These are phyloP conservation scores for Grosmannia clavigera DNA, from an alignment of 2,329 filamentous ascomycete species.

Conservation along the genomic window DNA sequence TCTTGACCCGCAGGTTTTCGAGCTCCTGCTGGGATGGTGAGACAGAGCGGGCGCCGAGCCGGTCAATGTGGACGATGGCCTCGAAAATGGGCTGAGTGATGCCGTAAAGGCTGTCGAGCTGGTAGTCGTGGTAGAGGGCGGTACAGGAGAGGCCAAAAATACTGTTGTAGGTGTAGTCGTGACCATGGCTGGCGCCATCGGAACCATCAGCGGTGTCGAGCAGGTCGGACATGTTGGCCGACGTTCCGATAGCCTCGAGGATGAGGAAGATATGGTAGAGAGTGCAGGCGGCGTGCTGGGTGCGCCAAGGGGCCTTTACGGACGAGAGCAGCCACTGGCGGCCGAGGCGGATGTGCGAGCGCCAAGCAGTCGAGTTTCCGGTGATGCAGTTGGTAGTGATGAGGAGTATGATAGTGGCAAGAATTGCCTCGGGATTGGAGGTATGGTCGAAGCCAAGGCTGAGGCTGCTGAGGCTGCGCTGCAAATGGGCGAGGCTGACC, in stretches of 20 bases:
- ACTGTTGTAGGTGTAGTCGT: not conserved
- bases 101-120: constrained; percentile 2
- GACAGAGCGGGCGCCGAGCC: not conserved
- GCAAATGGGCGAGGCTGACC: not conserved
- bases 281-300: not conserved
- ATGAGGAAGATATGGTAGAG: constrained; percentile 3
- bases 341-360: not conserved
- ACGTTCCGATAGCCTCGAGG: not conserved
- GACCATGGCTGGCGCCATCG: not conserved
- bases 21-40: not conserved
- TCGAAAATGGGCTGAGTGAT: constrained; percentile 2
- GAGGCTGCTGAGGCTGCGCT: not conserved
- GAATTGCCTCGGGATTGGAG: not conserved
- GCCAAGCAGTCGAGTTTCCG: not conserved
- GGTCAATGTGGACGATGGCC: constrained; percentile 4
- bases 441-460: not conserved
- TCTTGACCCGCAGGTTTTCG: constrained; percentile 1
- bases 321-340: not conserved
- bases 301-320: not conserved
- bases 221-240: not conserved
- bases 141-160: constrained; percentile 1
- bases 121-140: not conserved
- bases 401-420: not conserved
- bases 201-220: not conserved
- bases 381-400: not conserved